A percentile compares a stretch with the other conserved stretches of the same genome.
Conservation (phyloP, 2,329 filamentous ascomycete species). For the Parascedosporium putredinis region DNA sequence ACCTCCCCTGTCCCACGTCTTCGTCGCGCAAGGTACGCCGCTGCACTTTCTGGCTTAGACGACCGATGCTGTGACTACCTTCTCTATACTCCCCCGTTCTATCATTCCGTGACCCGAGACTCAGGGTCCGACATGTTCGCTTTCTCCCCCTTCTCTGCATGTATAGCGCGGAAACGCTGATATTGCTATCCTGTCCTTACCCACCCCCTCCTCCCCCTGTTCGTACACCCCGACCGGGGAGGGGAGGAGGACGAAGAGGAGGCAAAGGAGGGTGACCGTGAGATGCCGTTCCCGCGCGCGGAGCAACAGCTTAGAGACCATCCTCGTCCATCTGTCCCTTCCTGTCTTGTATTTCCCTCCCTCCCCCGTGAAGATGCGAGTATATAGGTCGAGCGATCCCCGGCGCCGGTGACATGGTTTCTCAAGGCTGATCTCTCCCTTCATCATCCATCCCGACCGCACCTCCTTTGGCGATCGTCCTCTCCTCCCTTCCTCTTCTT, state of each 20-base stretch:
- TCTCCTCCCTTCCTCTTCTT: background rate
- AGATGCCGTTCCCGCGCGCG: background rate
- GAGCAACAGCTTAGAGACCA: too few relatives aligned
- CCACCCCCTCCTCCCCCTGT: background rate
- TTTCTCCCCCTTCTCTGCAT: background rate
- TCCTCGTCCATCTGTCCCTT: too few relatives aligned
- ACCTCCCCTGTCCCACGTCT: background rate
- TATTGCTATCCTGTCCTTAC: background rate
- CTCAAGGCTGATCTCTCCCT: background rate
- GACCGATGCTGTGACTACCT: background rate
- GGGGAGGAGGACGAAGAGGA: background rate
- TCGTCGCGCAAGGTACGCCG: background rate
- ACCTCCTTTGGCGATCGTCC: background rate
- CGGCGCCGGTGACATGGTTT: background rate
- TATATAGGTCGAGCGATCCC: background rate
- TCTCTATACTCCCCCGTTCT: background rate
- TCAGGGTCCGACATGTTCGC: background rate
- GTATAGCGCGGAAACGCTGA: background rate
- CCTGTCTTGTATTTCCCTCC: background rate
- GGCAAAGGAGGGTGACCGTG: background rate
- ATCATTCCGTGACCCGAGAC: slow-evolving; percentile 1
- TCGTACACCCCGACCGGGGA: too few relatives aligned
- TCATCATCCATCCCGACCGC: background rate
- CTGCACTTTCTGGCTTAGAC: background rate
- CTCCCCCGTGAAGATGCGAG: background rate